Percentiles rank a stretch among this genome's conserved stretches.
phyloP scores from a whole-genome alignment of 1,284 basidiomycete species.

The Irpex sp. region DNA sequence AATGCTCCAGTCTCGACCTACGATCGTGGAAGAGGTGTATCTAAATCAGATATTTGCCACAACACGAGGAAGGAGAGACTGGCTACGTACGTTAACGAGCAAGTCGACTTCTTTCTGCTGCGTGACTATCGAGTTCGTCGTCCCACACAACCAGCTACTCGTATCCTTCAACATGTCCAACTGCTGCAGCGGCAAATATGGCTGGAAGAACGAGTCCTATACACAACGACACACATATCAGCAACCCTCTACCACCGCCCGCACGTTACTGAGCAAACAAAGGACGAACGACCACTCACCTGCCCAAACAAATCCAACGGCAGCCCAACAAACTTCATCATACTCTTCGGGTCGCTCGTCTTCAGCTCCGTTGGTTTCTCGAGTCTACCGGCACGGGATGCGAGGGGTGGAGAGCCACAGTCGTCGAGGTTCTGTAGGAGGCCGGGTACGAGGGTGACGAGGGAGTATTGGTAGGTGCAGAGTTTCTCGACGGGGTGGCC shows the following conservation, averaged over 20 bases:
- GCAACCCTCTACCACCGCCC: no score
- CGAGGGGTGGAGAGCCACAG: conserved; percentile 86
- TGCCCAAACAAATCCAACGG: conserved; percentile 87
- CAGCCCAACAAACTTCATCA: conserved; percentile 89
- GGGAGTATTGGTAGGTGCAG: conserved; percentile 96
- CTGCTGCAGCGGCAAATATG: conserved; percentile 95
- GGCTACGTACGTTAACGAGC: conserved; percentile 84
- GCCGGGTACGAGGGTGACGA: conserved; percentile 82
- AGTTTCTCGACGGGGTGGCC: conserved; percentile 96
- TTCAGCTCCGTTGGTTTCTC: conserved; percentile 76
- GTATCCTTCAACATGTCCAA: conserved; percentile 84
- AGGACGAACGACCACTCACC: conserved; percentile 32
- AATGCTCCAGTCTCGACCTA: conserved; percentile 83
- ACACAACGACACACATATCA: no score
- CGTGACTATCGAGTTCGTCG: conserved; percentile 95
- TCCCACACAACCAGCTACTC: conserved; percentile 85
- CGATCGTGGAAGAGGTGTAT: conserved; percentile 1
- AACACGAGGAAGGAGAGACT: no score
- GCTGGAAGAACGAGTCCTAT: conserved; percentile 94
- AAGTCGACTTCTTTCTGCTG: conserved; percentile 92
- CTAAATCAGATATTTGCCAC: no score
- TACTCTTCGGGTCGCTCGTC: conserved; percentile 89
- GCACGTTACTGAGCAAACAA: no score
- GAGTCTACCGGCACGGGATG: conserved; percentile 63
- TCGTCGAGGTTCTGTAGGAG: conserved; percentile 89